These are phyloP conservation scores for Aspergillus pseudoterreus DNA, from an alignment of 2,329 filamentous ascomycete species.

Conservation along the genomic window DNA sequence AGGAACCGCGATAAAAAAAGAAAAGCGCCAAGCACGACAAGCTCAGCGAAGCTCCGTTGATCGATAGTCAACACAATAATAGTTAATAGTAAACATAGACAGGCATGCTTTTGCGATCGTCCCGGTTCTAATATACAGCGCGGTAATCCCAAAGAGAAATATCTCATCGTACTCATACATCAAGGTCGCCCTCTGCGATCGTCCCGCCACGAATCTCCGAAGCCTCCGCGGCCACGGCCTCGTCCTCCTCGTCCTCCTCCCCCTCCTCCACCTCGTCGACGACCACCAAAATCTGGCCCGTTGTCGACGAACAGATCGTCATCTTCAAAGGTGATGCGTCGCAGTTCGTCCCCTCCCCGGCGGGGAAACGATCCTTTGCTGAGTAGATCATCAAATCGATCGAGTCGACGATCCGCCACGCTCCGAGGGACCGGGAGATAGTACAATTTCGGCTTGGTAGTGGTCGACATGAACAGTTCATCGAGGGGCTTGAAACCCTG, in stretches of 20 bases:
- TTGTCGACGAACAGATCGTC: slow-evolving; percentile 65
- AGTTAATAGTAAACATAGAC: background rate
- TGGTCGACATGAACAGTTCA: slow-evolving; percentile 58
- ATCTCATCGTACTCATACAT: slow-evolving; percentile 2
- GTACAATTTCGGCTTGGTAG: slow-evolving; percentile 62
- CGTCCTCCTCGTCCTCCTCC: slow-evolving; percentile 20
- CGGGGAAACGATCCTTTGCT: slow-evolving; percentile 35
- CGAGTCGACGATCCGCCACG: slow-evolving; percentile 62
- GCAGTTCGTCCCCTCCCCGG: slow-evolving; percentile 52
- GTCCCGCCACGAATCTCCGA: slow-evolving; percentile 19
- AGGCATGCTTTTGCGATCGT: background rate
- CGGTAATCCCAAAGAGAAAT: background rate
- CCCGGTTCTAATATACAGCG: background rate
- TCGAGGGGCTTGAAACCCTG: slow-evolving; percentile 56
- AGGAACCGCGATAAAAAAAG: background rate
- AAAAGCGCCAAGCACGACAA: background rate
- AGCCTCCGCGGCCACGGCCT: slow-evolving; percentile 26
- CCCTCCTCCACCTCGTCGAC: slow-evolving; percentile 12
- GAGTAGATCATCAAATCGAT: slow-evolving; percentile 50
- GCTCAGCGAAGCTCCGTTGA: background rate
- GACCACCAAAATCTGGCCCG: slow-evolving; percentile 55
- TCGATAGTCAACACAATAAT: background rate
- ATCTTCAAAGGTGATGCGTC: slow-evolving; percentile 71
- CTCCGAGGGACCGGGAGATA: slow-evolving; percentile 63
- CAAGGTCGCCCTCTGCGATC: slow-evolving; percentile 10